Evolutionary conservation across 2,329 filamentous ascomycete genomes (phyloP), one percentile per base, ranked within the genome.

Genomic region (Fusarium chuoi): DNA sequence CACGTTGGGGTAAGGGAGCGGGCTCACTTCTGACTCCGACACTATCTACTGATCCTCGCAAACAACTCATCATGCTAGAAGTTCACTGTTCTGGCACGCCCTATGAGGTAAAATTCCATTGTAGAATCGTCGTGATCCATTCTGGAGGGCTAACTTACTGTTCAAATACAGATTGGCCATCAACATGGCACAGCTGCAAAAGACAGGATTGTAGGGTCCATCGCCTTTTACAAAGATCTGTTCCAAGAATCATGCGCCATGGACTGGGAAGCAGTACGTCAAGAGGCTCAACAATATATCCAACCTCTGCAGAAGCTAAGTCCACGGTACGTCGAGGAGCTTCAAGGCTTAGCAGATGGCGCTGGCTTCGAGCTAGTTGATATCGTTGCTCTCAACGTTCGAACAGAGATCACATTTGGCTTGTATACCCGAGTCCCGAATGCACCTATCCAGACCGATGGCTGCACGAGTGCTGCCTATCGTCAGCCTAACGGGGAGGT

Each of bases 401-500:
- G 75, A 1, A 77, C 70, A 7, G 76, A 78, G 20, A 78, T 78
- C 5, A 75, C 69, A 1, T 89, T 90, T 64, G 88, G 89, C 0
- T 78, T 89, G 20, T 90, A 88, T 68, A 75, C 79, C 4, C 54
- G 63, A 9, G 39, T 35, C 11, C 62, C 68, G 14, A 64, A 24
- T 15, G 49, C 65, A 7, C 17, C 73, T 2, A 61, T 76, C 12
- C 74, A 78, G n/a, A 80, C 75, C 24, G 89, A 91, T 72, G 89
- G 88, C 6, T 91, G 89, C 72, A 90, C 89, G 1, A 84, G 85
- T 20, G 71, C 90, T 18, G 83, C 83, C 4, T 89, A 85, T 83
- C 78, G 81, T 15, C 84, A 83, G 0, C 54, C 60, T 1, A 77
- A 55, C 5, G 57, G 67, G 1, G 20, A 62, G 7, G 64, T 70